Conservation (phyloP, 2,329 filamentous ascomycete genomes). For the Simplicillium aogashimaense region DNA sequence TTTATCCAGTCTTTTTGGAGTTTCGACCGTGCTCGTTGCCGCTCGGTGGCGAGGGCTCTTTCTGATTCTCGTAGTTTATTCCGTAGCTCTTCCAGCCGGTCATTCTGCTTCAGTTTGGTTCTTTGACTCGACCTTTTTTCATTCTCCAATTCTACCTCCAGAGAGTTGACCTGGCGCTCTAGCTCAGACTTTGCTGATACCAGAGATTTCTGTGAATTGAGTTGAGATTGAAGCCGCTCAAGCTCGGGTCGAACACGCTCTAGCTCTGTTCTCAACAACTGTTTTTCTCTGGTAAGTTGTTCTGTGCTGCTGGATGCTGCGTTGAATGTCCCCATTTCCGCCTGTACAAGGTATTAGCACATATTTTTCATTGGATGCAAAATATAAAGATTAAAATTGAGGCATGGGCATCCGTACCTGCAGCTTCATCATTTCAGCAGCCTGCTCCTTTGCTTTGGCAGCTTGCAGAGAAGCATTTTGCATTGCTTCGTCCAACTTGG, state of each 20-base stretch:
- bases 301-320: conserved; percentile 58
- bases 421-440: conserved; percentile 35
- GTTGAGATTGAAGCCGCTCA: conserved; percentile 44
- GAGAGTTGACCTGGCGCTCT: conserved; percentile 64
- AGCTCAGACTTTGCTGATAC: conserved; percentile 72
- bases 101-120: conserved; percentile 16
- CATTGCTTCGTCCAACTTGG: conserved; percentile 32
- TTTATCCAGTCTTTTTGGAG: neutral
- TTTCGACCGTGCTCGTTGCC: neutral
- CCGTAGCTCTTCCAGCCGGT: neutral
- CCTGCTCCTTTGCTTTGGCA: conserved; percentile 35
- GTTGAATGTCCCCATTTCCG: conserved; percentile 61
- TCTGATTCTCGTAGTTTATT: neutral
- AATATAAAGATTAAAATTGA: too few species aligned
- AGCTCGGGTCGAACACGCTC: conserved; percentile 43
- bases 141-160: conserved; percentile 75
- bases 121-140: conserved; percentile 42
- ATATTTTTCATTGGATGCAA: too few species aligned
- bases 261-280: conserved; percentile 40
- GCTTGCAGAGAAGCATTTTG: conserved; percentile 34
- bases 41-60: neutral
- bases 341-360: conserved; percentile 29
- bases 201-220: conserved; percentile 53
- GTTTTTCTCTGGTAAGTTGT: conserved; percentile 54
- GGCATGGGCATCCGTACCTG: too few species aligned